phyloP scores from a whole-genome alignment of 148 eudicot genomes.

The Agrostemma githago region DNA sequence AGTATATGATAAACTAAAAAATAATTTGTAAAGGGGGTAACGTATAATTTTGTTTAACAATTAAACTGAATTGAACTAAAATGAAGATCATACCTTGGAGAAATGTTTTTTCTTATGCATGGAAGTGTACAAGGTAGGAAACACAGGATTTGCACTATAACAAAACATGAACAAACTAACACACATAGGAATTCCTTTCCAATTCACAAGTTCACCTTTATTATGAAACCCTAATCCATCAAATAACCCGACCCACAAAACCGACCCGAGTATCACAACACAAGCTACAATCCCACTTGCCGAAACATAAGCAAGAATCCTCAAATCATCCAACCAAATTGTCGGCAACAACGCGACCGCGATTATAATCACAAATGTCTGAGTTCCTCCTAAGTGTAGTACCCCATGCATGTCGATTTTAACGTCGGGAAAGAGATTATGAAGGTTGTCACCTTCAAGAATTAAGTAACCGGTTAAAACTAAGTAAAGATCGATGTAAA shows the following conservation, averaged over 20 bases:
- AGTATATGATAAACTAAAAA: too few relatives aligned
- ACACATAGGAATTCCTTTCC: slow-evolving; percentile 40
- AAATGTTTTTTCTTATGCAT: slow-evolving; percentile 35
- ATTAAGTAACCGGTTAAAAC: slow-evolving; percentile 42
- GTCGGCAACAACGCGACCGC: slow-evolving; percentile 40
- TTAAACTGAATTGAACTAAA: background rate
- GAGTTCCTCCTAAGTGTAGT: slow-evolving; percentile 24
- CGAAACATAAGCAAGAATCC: slow-evolving; percentile 38
- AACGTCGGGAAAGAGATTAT: slow-evolving; percentile 32
- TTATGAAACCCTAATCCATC: slow-evolving; percentile 43
- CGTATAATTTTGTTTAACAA: background rate
- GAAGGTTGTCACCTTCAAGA: slow-evolving; percentile 51
- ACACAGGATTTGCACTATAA: slow-evolving; percentile 46
- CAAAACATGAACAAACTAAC: slow-evolving; percentile 47
- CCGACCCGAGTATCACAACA: slow-evolving; percentile 23
- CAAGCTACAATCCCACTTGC: slow-evolving; percentile 39
- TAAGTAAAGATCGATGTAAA: slow-evolving; percentile 39
- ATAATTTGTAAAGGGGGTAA: too few relatives aligned
- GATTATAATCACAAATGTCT: slow-evolving; percentile 33
- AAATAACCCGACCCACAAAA: slow-evolving; percentile 37
- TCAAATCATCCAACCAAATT: slow-evolving; percentile 36
- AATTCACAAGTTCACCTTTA: slow-evolving; percentile 32
- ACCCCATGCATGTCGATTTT: slow-evolving; percentile 6
- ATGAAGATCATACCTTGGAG: slow-evolving; percentile 7
- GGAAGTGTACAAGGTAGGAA: slow-evolving; percentile 44